phyloP scores from a whole-genome alignment of 805 yeast genomes.

The Teunomyces barrocoloradensis region DNA sequence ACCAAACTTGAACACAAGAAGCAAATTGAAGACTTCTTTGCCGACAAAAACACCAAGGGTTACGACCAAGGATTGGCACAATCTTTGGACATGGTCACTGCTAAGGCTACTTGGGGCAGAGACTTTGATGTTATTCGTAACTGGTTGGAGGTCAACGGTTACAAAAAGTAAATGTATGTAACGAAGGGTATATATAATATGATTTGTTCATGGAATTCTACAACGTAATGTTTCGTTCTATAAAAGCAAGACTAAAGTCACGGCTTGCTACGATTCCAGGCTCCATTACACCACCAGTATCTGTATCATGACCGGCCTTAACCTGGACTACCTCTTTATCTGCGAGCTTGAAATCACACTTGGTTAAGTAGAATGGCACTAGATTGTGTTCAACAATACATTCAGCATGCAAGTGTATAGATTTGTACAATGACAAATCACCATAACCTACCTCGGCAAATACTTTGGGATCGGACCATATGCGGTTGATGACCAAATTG shows the following conservation, averaged over 20 bases:
- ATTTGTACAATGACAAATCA: conserved; percentile 5
- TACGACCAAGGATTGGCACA: conserved; percentile 64
- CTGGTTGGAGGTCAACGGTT: conserved; percentile 47
- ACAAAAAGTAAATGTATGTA: conserved; percentile 10
- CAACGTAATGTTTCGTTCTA: conserved; percentile 21
- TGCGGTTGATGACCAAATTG: conserved; percentile 18
- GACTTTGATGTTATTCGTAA: conserved; percentile 45
- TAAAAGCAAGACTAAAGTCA: conserved; percentile 42
- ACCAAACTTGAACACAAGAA: conserved; percentile 53
- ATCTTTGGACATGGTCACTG: conserved; percentile 55
- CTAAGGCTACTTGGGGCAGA: conserved; percentile 62
- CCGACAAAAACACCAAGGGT: conserved; percentile 56
- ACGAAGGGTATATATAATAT: conserved; percentile 1
- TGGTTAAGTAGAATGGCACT: conserved; percentile 40
- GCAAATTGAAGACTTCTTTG: conserved; percentile 51
- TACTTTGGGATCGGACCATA: conserved; percentile 11
- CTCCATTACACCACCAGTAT: conserved; percentile 28
- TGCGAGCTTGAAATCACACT: conserved; percentile 36
- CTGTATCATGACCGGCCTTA: conserved; percentile 8
- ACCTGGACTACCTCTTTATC: conserved; percentile 17
- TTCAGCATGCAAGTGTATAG: conserved; percentile 32
- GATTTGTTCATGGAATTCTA: not conserved
- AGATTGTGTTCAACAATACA: conserved; percentile 52
- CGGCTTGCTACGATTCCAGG: conserved; percentile 34
- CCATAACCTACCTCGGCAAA: conserved; percentile 6